phyloP scores from a whole-genome alignment of 345 rosid species.

The Iberis pinnata region DNA sequence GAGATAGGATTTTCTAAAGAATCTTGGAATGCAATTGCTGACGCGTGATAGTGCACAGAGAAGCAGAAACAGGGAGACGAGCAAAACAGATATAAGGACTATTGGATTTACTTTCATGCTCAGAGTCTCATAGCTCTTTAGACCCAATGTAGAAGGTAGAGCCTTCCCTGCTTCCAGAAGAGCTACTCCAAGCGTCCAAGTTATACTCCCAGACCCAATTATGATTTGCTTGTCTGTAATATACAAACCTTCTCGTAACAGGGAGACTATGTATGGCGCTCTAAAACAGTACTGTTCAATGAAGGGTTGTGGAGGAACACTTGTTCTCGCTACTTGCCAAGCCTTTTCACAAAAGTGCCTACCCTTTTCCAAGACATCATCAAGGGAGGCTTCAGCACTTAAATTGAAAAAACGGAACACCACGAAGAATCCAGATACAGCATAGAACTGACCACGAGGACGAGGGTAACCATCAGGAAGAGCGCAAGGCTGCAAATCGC shows the following conservation, averaged over 20 bases:
- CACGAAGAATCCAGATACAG: constrained; percentile 89
- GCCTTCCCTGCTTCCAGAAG: constrained; percentile 79
- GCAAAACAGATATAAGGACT: constrained; percentile 46
- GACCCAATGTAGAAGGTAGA: constrained; percentile 50
- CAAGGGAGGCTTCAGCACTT: constrained; percentile 74
- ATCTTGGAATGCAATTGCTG: constrained; percentile 60
- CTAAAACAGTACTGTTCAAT: constrained; percentile 98
- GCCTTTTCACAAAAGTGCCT: constrained; percentile 70
- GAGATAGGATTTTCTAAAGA: constrained; percentile 61
- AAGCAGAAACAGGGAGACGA: constrained; percentile 60
- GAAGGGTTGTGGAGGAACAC: constrained; percentile 92
- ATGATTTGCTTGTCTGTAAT: constrained; percentile 64
- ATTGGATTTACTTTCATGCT: constrained; percentile 63
- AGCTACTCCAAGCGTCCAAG: constrained; percentile 98
- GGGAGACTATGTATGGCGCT: constrained; percentile 77
- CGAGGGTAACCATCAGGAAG: constrained; percentile 66
- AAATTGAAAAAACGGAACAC: constrained; percentile 83
- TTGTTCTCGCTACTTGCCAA: constrained; percentile 72
- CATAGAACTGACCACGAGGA: constrained; percentile 86
- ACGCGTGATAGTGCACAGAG: constrained; percentile 67
- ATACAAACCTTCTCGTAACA: constrained; percentile 89
- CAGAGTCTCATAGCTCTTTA: constrained; percentile 52
- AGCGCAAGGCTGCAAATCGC: constrained; percentile 90
- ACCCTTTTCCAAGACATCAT: constrained; percentile 87
- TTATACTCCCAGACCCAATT: constrained; percentile 91